Percentiles rank a stretch among this genome's conserved stretches.
These are phyloP conservation scores for Mortierella sp. DNA, from an alignment of 371 early-diverging fungal genomes.

Conservation along the genomic window DNA sequence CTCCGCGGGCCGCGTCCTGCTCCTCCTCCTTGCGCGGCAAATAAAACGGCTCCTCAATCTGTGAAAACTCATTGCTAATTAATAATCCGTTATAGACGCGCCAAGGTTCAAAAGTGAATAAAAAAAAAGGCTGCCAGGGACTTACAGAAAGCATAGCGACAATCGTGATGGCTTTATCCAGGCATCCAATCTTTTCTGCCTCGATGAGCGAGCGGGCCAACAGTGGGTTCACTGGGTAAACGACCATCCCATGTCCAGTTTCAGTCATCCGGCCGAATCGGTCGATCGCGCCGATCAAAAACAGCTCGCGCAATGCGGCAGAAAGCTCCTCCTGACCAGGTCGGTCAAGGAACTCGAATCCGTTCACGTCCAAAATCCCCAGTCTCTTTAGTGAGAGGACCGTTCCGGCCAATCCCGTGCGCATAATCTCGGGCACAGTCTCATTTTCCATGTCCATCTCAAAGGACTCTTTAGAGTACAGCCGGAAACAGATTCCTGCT, in stretches of 20 bases:
- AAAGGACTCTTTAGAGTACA: conserved; percentile 93
- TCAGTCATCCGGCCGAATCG: conserved; percentile 90
- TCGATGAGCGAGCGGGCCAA: conserved; percentile 88
- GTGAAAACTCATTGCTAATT: conserved; percentile 78
- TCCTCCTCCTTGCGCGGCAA: conserved; percentile 83
- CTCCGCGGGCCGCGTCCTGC: conserved; percentile 81
- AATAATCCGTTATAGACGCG: neutral
- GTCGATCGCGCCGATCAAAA: conserved; percentile 96
- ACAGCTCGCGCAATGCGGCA: conserved; percentile 89
- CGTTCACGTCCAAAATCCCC: conserved; percentile 91
- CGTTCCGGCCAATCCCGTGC: conserved; percentile 90
- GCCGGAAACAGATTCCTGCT: conserved; percentile 95
- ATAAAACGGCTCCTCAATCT: conserved; percentile 90
- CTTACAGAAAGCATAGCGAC: conserved; percentile 75
- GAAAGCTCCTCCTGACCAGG: conserved; percentile 75
- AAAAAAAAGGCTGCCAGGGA: conserved; percentile 1
- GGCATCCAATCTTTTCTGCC: conserved; percentile 59
- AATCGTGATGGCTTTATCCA: conserved; percentile 72
- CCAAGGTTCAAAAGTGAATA: neutral
- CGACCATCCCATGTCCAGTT: conserved; percentile 94
- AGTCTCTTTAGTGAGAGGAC: conserved; percentile 92
- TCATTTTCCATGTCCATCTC: conserved; percentile 87
- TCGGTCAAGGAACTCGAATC: conserved; percentile 98
- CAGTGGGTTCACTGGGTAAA: conserved; percentile 96
- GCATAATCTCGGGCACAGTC: conserved; percentile 95